These are phyloP conservation scores for Lupinus albus DNA, from an alignment of 306 rosid genomes.

Conservation along the genomic window DNA sequence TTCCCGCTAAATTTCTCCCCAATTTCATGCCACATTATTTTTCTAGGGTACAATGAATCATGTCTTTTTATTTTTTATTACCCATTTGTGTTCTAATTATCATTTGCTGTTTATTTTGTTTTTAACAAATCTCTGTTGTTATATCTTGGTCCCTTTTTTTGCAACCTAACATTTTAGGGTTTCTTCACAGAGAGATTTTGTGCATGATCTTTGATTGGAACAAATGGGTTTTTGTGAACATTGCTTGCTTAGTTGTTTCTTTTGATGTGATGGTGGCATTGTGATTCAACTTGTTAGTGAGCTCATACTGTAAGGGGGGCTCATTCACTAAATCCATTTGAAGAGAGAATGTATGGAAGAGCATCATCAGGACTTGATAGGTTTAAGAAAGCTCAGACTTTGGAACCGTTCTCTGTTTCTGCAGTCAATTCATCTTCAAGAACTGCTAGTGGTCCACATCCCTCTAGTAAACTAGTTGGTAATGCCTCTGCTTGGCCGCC, in stretches of 20 bases:
- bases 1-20: slow-evolving; percentile 35
- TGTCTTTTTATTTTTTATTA: neutral
- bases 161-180: slow-evolving; percentile 27
- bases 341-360: slow-evolving; percentile 80
- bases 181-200: slow-evolving; percentile 28
- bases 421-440: slow-evolving; percentile 52
- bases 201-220: slow-evolving; percentile 26
- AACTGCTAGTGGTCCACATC: slow-evolving; percentile 47
- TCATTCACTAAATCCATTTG: slow-evolving; percentile 23
- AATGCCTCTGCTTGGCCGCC: slow-evolving; percentile 48
- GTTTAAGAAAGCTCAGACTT: slow-evolving; percentile 88
- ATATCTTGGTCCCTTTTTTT: slow-evolving; percentile 2
- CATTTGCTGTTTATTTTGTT: neutral
- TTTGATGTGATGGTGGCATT: slow-evolving; percentile 36
- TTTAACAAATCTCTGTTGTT: slow-evolving; percentile 23
- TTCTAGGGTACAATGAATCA: slow-evolving; percentile 9
- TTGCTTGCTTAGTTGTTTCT: slow-evolving; percentile 6
- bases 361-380: slow-evolving; percentile 83
- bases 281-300: slow-evolving; percentile 43
- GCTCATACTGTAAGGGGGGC: slow-evolving; percentile 43
- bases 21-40: neutral
- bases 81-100: slow-evolving; percentile 4
- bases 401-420: slow-evolving; percentile 81
- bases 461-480: slow-evolving; percentile 47
- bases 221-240: neutral